A percentile compares a stretch with the other conserved stretches of the same genome.
Conservation (phyloP, 164 flowering plant species). For the Annona cherimola region DNA sequence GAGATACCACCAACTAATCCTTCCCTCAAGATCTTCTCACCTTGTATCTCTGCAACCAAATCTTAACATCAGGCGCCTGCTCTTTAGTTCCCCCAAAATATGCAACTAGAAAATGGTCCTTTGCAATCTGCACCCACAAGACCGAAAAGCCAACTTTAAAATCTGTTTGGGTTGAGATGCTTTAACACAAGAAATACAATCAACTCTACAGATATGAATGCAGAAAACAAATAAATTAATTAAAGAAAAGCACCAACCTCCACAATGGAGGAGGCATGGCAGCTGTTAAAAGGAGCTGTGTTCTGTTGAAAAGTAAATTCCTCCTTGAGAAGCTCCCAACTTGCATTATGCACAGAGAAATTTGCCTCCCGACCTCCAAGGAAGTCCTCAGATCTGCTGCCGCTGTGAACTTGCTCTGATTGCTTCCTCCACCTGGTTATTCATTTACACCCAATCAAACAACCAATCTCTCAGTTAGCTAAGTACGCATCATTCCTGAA, state of each 20-base stretch:
- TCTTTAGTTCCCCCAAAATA: constrained; percentile 83
- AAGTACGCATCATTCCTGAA: not conserved
- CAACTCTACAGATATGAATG: not conserved
- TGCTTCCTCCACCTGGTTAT: not conserved
- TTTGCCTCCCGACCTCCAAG: not conserved
- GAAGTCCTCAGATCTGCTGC: not conserved
- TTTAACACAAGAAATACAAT: no score
- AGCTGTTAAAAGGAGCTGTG: constrained; percentile 73
- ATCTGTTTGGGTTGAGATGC: no score
- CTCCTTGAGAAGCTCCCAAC: constrained; percentile 27
- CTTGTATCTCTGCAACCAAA: constrained; percentile 82
- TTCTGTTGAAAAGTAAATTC: constrained; percentile 72
- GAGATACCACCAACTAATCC: no score
- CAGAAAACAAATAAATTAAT: not conserved
- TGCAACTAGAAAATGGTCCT: constrained; percentile 70
- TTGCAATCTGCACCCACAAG: constrained; percentile 41
- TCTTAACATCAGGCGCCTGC: constrained; percentile 91
- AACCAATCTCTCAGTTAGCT: not conserved
- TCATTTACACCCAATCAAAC: not conserved
- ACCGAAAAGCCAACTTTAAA: no score
- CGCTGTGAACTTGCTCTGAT: not conserved
- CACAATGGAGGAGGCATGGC: constrained; percentile 95
- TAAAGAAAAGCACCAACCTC: constrained; percentile 42
- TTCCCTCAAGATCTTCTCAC: constrained; percentile 19
- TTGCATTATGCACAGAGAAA: not conserved